These are phyloP conservation scores for Xylariaceae sp. DNA, from an alignment of 2,329 filamentous ascomycete genomes.

Conservation along the genomic window DNA sequence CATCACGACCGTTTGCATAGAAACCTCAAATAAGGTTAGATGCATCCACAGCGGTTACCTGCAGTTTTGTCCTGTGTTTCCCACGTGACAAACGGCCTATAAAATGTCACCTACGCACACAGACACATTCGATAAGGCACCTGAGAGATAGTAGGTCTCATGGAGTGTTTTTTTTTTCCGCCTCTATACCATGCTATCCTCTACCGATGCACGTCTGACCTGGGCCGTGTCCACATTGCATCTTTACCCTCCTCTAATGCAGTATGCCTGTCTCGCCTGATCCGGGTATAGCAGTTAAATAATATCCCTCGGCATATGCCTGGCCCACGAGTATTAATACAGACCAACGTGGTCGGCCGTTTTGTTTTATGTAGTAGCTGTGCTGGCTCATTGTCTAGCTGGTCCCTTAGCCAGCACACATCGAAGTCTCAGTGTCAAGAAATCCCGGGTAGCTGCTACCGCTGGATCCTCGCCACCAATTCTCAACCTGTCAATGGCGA, in stretches of 20 bases:
- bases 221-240: background rate
- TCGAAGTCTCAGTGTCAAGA: conserved; percentile 26
- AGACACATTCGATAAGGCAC: conserved; percentile 29
- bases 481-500: conserved; percentile 40
- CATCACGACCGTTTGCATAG: conserved; percentile 43
- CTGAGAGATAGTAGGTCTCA: background rate
- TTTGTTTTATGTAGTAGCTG: background rate
- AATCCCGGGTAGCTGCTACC: conserved; percentile 11
- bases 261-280: background rate
- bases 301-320: background rate
- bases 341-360: background rate
- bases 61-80: conserved; percentile 45
- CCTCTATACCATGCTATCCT: conserved; percentile 1
- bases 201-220: background rate
- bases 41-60: conserved; percentile 45
- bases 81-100: conserved; percentile 47
- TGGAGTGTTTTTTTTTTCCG: background rate
- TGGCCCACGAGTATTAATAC: background rate
- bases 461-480: conserved; percentile 3
- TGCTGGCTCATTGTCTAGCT: background rate
- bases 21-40: conserved; percentile 46
- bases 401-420: conserved; percentile 10
- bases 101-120: conserved; percentile 27
- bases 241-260: background rate
- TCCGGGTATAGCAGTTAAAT: background rate